phyloP scores from a whole-genome alignment of 257 asterid genomes.

The Solanum rostratum region DNA sequence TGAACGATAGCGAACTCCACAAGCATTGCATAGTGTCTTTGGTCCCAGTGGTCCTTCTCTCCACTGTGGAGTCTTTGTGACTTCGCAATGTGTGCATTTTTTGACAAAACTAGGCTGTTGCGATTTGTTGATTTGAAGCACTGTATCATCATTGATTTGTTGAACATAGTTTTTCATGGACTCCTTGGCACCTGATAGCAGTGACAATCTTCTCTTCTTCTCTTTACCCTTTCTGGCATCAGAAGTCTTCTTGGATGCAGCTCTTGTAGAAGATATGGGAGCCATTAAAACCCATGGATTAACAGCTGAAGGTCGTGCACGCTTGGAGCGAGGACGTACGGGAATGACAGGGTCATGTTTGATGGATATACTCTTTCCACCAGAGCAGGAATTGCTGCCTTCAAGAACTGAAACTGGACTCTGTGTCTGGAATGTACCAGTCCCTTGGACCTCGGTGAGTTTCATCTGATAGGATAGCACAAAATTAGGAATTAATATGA shows the following conservation, averaged over 20 bases:
- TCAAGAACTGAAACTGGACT: conserved; percentile 81
- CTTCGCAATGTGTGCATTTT: conserved; percentile 70
- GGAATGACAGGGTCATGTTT: conserved; percentile 29
- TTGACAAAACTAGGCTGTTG: conserved; percentile 8
- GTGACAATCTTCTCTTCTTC: conserved; percentile 19
- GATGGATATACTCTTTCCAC: conserved; percentile 24
- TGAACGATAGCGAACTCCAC: conserved; percentile 79
- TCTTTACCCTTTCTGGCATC: conserved; percentile 20
- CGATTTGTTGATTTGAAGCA: too few relatives aligned
- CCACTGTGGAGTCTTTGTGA: conserved; percentile 84
- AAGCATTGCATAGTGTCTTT: conserved; percentile 81
- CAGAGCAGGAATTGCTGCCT: conserved; percentile 32
- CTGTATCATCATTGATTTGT: background rate
- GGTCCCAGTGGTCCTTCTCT: conserved; percentile 89
- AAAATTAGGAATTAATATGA: conserved; percentile 4
- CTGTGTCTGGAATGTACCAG: conserved; percentile 35
- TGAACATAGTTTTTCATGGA: background rate
- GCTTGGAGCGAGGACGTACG: conserved; percentile 49
- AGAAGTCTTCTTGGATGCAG: conserved; percentile 16
- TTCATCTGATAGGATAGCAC: conserved; percentile 10
- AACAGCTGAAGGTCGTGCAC: conserved; percentile 37
- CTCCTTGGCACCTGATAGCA: background rate
- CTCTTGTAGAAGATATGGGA: conserved; percentile 12
- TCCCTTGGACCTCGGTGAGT: conserved; percentile 16
- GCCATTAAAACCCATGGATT: conserved; percentile 45